A percentile compares a stretch with the other conserved stretches of the same genome.
Conservation (phyloP, 768 basidiomycete genomes). For the Baorangia bicolor region DNA sequence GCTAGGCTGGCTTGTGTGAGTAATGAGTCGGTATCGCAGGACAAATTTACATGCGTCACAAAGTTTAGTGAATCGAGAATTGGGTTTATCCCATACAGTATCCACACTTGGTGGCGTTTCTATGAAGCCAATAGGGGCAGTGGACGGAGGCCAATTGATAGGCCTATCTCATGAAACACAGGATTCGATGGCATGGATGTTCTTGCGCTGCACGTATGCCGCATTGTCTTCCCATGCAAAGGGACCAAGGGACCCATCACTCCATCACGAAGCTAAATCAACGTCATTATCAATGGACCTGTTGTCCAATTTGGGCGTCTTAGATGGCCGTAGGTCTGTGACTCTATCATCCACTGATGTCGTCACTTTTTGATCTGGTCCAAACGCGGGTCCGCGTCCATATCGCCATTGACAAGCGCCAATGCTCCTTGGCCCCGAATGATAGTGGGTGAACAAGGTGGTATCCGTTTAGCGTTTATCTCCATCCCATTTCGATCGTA, state of each 20-base stretch:
- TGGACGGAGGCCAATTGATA: slow-evolving; percentile 3
- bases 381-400: not conserved
- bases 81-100: not conserved
- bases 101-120: slow-evolving; percentile 10
- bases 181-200: slow-evolving; percentile 14
- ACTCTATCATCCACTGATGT: not conserved
- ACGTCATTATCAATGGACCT: slow-evolving; percentile 18
- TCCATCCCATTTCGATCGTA: slow-evolving; percentile 7
- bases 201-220: slow-evolving; percentile 21
- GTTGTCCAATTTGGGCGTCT: not conserved
- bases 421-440: not conserved
- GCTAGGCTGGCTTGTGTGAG: slow-evolving; percentile 20
- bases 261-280: slow-evolving; percentile 16
- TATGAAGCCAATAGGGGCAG: slow-evolving; percentile 12
- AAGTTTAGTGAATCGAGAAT: slow-evolving; percentile 11
- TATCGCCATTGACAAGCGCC: not conserved
- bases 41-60: slow-evolving; percentile 13
- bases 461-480: slow-evolving; percentile 7
- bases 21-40: slow-evolving; percentile 3
- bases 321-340: not conserved
- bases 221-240: slow-evolving; percentile 21
- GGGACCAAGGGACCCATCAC: slow-evolving; percentile 12
- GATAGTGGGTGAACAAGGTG: not conserved
- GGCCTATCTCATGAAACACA: slow-evolving; percentile 16
- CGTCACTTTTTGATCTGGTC: not conserved